phyloP scores from a whole-genome alignment of 345 rosid genomes.

The Eucalyptus curtisii region DNA sequence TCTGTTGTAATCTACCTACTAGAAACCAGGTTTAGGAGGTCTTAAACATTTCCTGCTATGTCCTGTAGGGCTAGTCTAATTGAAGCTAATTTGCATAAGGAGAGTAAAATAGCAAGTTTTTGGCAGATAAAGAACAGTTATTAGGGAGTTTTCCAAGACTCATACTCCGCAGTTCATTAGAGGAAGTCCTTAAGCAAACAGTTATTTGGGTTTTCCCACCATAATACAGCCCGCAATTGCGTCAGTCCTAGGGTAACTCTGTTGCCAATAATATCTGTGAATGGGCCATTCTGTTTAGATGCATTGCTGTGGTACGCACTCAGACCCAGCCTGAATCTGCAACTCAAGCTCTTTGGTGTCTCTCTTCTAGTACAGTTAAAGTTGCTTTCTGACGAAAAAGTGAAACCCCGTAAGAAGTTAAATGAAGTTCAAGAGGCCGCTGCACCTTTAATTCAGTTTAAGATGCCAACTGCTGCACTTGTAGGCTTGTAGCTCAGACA shows the following conservation, averaged over 20 bases:
- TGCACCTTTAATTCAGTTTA: neutral
- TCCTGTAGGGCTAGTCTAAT: neutral
- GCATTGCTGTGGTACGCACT: neutral
- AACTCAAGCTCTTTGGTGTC: neutral
- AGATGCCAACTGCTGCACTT: neutral
- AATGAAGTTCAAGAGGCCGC: neutral
- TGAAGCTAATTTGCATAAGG: neutral
- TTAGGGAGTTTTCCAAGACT: neutral
- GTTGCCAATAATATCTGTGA: neutral
- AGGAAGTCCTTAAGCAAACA: neutral
- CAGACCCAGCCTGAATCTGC: neutral
- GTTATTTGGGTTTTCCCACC: neutral
- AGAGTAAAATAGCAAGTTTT: neutral
- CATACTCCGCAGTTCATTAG: neutral
- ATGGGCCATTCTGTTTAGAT: neutral
- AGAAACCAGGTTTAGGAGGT: neutral
- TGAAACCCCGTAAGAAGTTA: neutral
- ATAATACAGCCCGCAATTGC: neutral
- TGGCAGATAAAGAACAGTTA: neutral
- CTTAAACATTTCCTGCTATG: neutral
- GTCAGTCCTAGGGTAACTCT: neutral
- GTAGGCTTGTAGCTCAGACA: neutral
- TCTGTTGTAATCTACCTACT: neutral
- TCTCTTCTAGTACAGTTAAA: neutral
- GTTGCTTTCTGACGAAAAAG: neutral